Percentiles rank a stretch among this genome's conserved stretches.
Conservation (phyloP, 805 yeast genomes). For the Schwanniomyces sp. region DNA sequence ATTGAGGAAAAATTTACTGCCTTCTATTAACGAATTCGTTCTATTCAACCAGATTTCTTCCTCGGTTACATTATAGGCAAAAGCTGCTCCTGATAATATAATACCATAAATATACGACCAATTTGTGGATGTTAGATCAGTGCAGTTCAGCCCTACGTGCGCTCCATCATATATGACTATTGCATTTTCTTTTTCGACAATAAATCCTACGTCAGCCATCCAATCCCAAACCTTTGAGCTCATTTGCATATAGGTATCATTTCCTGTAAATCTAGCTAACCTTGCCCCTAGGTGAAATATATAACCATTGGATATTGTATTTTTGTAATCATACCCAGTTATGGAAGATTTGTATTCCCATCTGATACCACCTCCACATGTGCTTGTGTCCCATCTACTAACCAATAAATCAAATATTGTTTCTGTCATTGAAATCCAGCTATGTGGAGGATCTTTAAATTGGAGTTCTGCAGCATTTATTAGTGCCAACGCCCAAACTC, state of each 20-base stretch:
- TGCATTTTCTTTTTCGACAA: conserved; percentile 18
- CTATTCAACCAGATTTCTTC: conserved; percentile 44
- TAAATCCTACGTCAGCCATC: conserved; percentile 51
- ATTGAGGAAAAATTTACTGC: conserved; percentile 42
- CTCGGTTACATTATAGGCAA: conserved; percentile 61
- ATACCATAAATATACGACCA: conserved; percentile 77
- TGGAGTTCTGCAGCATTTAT: conserved; percentile 49
- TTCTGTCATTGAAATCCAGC: conserved; percentile 83
- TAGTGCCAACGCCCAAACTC: conserved; percentile 50
- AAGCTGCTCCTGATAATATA: conserved; percentile 67
- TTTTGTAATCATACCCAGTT: conserved; percentile 90
- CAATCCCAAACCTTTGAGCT: conserved; percentile 79
- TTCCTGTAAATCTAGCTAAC: conserved; percentile 77
- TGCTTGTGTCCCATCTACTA: conserved; percentile 72
- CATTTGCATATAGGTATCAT: conserved; percentile 71
- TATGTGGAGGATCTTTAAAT: conserved; percentile 50
- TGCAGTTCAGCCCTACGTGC: conserved; percentile 46
- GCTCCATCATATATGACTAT: conserved; percentile 58
- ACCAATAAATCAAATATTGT: conserved; percentile 92
- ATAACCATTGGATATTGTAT: conserved; percentile 85
- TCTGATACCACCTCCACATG: conserved; percentile 87
- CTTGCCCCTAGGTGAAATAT: conserved; percentile 88
- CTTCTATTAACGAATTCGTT: conserved; percentile 34
- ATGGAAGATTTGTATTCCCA: conserved; percentile 98
- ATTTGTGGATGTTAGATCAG: conserved; percentile 48